Evolutionary conservation across 169 alveolate genomes (phyloP).

Genomic region (Cyclospora cayetanensis): DNA sequence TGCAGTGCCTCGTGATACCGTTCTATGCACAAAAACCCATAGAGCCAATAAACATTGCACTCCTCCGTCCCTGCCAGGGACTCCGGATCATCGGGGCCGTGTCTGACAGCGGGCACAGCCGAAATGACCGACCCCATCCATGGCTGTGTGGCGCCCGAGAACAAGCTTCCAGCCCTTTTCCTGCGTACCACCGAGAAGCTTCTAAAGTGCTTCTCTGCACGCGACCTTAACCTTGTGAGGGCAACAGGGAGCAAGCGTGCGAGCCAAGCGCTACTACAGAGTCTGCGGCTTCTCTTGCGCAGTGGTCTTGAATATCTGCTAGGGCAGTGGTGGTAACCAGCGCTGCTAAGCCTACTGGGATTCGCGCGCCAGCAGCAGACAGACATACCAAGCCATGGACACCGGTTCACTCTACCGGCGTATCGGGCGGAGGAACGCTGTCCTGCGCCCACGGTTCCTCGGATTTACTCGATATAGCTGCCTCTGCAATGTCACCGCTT

Average conservation of each 20-base stretch:
- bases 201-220: constrained; percentile 20
- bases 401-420: constrained; percentile 40
- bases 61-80: constrained; percentile 66
- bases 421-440: neutral
- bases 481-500: constrained; percentile 28
- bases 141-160: too few species aligned
- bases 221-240: constrained; percentile 11
- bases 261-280: constrained; percentile 22
- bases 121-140: constrained; percentile 15
- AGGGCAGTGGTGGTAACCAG: neutral
- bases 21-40: constrained; percentile 30
- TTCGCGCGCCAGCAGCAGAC: constrained; percentile 7
- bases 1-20: constrained; percentile 5
- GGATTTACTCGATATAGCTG: constrained; percentile 3
- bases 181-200: constrained; percentile 4
- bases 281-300: neutral
- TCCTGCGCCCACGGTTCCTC: constrained; percentile 55
- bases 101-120: constrained; percentile 56
- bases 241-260: neutral
- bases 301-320: constrained; percentile 13
- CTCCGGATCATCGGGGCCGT: constrained; percentile 24
- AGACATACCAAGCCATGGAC: constrained; percentile 5
- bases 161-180: neutral
- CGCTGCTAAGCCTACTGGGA: constrained; percentile 5
- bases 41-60: constrained; percentile 67